These are phyloP conservation scores for Purpureocillium lavendulum DNA, from an alignment of 2,329 filamentous ascomycete genomes.

Conservation along the genomic window DNA sequence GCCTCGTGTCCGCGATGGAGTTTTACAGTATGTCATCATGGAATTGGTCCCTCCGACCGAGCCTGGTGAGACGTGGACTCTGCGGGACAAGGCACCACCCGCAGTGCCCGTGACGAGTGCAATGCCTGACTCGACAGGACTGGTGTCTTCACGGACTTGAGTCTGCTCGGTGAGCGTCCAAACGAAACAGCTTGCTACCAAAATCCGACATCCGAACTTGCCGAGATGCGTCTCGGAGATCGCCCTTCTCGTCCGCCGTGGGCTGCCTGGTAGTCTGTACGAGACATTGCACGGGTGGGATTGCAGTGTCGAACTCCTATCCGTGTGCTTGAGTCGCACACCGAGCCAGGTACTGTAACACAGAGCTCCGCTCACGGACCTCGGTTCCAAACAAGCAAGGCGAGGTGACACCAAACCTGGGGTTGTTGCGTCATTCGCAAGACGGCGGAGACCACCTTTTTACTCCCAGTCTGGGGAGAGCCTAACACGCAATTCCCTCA, in stretches of 20 bases:
- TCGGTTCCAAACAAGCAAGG: too few relatives aligned
- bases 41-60: constrained; percentile 31
- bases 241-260: neutral
- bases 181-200: too few relatives aligned
- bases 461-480: too few relatives aligned
- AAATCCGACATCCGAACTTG: neutral
- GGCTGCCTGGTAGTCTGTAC: neutral
- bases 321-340: too few relatives aligned
- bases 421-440: too few relatives aligned
- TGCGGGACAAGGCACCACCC: constrained; percentile 21
- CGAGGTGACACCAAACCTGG: too few relatives aligned
- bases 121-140: constrained; percentile 3
- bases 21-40: constrained; percentile 39
- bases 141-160: constrained; percentile 1
- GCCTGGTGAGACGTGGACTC: constrained; percentile 27
- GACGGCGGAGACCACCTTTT: too few relatives aligned
- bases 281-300: neutral
- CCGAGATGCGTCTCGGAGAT: neutral
- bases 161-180: too few relatives aligned
- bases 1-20: constrained; percentile 34
- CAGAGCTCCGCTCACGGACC: too few relatives aligned
- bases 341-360: too few relatives aligned
- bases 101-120: constrained; percentile 6
- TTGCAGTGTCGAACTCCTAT: too few relatives aligned
- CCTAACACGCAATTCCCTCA: too few relatives aligned